phyloP scores from a whole-genome alignment of 768 basidiomycete species.

The Fibroporia radiculosa region DNA sequence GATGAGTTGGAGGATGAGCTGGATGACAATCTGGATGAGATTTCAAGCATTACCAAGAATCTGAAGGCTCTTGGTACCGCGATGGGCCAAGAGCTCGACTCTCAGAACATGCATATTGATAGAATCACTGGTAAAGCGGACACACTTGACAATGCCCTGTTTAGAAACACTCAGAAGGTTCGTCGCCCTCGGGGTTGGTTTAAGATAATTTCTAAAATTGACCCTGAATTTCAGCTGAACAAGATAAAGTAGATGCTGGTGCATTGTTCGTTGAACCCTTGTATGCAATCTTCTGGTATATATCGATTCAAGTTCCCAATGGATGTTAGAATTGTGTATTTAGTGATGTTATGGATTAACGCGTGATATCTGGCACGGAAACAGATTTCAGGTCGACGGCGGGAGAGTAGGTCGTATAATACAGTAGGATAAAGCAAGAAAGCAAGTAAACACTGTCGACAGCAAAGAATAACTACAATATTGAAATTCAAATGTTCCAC shows the following conservation, averaged over 20 bases:
- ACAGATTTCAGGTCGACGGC: too few relatives aligned
- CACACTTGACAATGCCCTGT: slow-evolving; percentile 64
- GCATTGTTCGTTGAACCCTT: too few relatives aligned
- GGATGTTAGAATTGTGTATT: too few relatives aligned
- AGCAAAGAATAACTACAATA: neutral
- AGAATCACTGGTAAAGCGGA: slow-evolving; percentile 74
- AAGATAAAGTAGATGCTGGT: slow-evolving; percentile 24
- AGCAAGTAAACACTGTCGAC: neutral
- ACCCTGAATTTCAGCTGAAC: slow-evolving; percentile 24
- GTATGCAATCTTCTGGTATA: neutral
- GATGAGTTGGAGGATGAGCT: slow-evolving; percentile 94
- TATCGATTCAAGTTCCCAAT: neutral
- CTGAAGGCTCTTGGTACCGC: slow-evolving; percentile 73
- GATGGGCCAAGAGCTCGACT: slow-evolving; percentile 84
- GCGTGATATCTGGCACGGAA: too few relatives aligned
- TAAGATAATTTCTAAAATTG: neutral
- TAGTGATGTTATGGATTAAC: too few relatives aligned
- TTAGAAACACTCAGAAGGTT: slow-evolving; percentile 79
- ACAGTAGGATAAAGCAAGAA: too few relatives aligned
- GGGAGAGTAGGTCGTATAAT: too few relatives aligned
- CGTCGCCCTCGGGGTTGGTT: slow-evolving; percentile 15
- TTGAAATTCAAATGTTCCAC: too few relatives aligned
- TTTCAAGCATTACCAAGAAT: slow-evolving; percentile 65
- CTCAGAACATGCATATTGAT: slow-evolving; percentile 76
- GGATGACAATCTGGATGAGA: slow-evolving; percentile 86